A percentile compares a stretch with the other conserved stretches of the same genome.
These are phyloP conservation scores for Hyaloscypha hepaticicola DNA, from an alignment of 495 filamentous ascomycete genomes.

Conservation along the genomic window DNA sequence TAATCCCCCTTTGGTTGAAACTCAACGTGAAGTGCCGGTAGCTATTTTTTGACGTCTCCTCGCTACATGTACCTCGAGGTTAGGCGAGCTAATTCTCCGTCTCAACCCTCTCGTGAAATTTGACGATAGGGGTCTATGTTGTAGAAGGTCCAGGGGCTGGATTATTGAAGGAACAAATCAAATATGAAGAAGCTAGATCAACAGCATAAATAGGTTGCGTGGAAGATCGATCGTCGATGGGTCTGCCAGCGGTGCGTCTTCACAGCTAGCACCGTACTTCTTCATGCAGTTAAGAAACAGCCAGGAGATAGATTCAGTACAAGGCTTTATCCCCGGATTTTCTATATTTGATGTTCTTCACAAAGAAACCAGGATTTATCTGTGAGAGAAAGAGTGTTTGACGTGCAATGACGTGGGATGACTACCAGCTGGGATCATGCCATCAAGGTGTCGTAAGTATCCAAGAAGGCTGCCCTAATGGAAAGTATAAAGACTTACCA, in stretches of 20 bases:
- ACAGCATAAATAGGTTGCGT: neutral
- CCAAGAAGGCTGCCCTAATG: neutral
- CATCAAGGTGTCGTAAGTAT: conserved; percentile 7
- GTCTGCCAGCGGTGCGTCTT: neutral
- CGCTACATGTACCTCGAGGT: too few species aligned
- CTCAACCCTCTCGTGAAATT: too few species aligned
- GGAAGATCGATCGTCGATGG: conserved; percentile 14
- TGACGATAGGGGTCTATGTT: too few species aligned
- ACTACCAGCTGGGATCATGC: neutral
- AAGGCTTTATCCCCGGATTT: conserved; percentile 1
- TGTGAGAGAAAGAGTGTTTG: neutral
- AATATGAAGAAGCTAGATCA: conserved; percentile 13
- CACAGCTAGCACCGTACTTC: neutral
- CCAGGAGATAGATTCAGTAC: conserved; percentile 7
- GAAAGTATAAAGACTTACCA: conserved; percentile 1
- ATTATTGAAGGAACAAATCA: too few species aligned
- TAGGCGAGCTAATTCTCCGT: too few species aligned
- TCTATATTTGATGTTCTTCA: conserved; percentile 4
- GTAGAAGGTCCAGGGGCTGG: too few species aligned
- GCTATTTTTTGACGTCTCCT: too few species aligned
- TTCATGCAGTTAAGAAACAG: neutral
- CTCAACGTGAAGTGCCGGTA: too few species aligned
- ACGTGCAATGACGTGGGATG: neutral
- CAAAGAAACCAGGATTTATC: conserved; percentile 14
- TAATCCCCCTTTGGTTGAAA: too few species aligned